phyloP scores from a whole-genome alignment of 768 basidiomycete species.

The Pleurotus giganteus region DNA sequence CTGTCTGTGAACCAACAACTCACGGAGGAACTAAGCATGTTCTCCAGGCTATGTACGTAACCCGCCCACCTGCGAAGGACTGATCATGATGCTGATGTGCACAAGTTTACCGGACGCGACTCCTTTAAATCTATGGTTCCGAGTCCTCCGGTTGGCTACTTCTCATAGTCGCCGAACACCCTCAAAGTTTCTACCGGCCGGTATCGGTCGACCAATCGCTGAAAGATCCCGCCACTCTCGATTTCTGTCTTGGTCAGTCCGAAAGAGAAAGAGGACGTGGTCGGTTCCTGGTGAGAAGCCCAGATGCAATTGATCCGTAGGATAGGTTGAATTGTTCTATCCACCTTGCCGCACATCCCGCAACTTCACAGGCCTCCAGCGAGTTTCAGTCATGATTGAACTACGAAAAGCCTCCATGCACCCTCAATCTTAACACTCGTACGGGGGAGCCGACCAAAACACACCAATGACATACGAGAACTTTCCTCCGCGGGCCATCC shows the following conservation, averaged over 20 bases:
- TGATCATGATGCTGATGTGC: too few relatives aligned
- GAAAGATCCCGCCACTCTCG: not conserved
- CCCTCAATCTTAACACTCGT: conserved; percentile 1
- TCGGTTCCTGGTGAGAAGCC: not conserved
- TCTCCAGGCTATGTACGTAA: too few relatives aligned
- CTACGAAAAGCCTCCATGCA: not conserved
- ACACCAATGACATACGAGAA: not conserved
- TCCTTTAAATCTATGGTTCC: too few relatives aligned
- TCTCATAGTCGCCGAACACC: not conserved
- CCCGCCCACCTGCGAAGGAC: too few relatives aligned
- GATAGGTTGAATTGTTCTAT: too few relatives aligned
- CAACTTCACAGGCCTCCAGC: conserved; percentile 3
- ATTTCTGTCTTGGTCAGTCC: too few relatives aligned
- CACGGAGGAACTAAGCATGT: too few relatives aligned
- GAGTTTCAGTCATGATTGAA: not conserved
- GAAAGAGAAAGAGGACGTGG: not conserved
- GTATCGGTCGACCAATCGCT: too few relatives aligned
- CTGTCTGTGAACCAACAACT: too few relatives aligned
- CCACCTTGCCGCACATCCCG: conserved; percentile 6
- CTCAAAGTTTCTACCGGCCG: too few relatives aligned
- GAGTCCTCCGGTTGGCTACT: not conserved
- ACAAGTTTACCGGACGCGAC: too few relatives aligned
- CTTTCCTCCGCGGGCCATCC: not conserved
- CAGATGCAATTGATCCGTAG: conserved; percentile 1
- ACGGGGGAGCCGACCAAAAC: conserved; percentile 1